Evolutionary conservation across 2,329 filamentous ascomycete species (phyloP).

Genomic region (Pestalotiopsis fici): DNA sequence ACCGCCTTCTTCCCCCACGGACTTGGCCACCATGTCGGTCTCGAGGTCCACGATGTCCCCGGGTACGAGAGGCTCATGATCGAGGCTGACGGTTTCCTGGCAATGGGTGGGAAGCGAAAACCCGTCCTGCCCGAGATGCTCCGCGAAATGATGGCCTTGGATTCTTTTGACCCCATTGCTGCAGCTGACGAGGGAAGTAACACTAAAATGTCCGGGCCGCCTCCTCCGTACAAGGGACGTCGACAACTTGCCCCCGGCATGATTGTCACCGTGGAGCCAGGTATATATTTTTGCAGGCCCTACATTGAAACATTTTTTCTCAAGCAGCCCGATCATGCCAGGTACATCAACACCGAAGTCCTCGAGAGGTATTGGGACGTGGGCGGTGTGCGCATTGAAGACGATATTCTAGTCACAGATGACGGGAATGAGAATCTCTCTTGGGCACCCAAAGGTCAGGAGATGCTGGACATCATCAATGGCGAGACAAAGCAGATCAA

Average conservation of each 20-base stretch:
- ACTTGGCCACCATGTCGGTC: conserved; percentile 64
- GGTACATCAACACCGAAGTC: conserved; percentile 65
- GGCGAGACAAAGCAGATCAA: not conserved
- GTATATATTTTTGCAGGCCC: conserved; percentile 74
- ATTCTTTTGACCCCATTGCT: not conserved
- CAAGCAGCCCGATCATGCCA: conserved; percentile 55
- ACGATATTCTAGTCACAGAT: conserved; percentile 80
- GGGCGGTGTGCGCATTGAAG: conserved; percentile 91
- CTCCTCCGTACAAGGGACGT: conserved; percentile 30
- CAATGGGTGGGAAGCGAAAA: conserved; percentile 24
- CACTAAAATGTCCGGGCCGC: conserved; percentile 1
- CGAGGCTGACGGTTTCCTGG: not conserved
- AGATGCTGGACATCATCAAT: conserved; percentile 60
- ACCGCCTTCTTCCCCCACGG: conserved; percentile 69
- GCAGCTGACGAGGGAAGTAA: not conserved
- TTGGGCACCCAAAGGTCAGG: conserved; percentile 72
- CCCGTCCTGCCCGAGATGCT: conserved; percentile 29
- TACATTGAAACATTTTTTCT: conserved; percentile 73
- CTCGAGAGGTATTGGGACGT: conserved; percentile 73
- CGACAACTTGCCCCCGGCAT: conserved; percentile 59
- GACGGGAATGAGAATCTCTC: conserved; percentile 84
- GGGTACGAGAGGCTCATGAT: conserved; percentile 9
- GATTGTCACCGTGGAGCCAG: conserved; percentile 79
- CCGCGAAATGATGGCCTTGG: conserved; percentile 30
- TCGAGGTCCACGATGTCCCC: conserved; percentile 60